Percentiles rank a stretch among this genome's conserved stretches.
phyloP scores from a whole-genome alignment of 2,329 filamentous ascomycete genomes.

The Fusarium pseudograminearum region DNA sequence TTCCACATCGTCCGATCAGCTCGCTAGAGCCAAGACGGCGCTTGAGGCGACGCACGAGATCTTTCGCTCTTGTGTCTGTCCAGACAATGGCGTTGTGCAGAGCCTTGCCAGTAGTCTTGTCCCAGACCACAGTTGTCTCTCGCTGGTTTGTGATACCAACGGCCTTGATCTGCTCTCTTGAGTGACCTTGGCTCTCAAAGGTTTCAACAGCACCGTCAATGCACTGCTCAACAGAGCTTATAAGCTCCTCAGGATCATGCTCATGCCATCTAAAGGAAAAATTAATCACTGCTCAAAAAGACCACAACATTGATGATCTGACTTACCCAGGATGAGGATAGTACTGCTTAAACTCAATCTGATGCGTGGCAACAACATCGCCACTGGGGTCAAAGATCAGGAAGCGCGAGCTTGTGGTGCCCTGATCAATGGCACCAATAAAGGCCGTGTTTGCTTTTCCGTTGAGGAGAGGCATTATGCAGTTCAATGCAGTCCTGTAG shows the following conservation, averaged over 20 bases:
- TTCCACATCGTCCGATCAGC: conserved; percentile 75
- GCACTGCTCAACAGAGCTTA: conserved; percentile 78
- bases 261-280: conserved; percentile 77
- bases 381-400: conserved; percentile 80
- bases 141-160: conserved; percentile 87
- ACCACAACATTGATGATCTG: too few species aligned
- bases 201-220: conserved; percentile 78
- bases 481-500: not conserved
- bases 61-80: conserved; percentile 83
- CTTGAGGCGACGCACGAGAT: conserved; percentile 80
- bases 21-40: conserved; percentile 73
- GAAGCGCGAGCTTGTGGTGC: conserved; percentile 82
- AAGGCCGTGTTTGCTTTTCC: conserved; percentile 57
- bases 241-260: conserved; percentile 81
- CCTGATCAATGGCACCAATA: conserved; percentile 83
- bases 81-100: conserved; percentile 86
- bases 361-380: conserved; percentile 77
- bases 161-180: conserved; percentile 75
- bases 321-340: conserved; percentile 80
- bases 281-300: not conserved
- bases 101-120: conserved; percentile 79
- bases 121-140: conserved; percentile 85
- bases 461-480: conserved; percentile 51
- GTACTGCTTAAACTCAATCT: conserved; percentile 80
- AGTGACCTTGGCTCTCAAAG: conserved; percentile 76